These are phyloP conservation scores for Spathaspora boniae DNA, from an alignment of 805 yeast genomes.

Conservation along the genomic window DNA sequence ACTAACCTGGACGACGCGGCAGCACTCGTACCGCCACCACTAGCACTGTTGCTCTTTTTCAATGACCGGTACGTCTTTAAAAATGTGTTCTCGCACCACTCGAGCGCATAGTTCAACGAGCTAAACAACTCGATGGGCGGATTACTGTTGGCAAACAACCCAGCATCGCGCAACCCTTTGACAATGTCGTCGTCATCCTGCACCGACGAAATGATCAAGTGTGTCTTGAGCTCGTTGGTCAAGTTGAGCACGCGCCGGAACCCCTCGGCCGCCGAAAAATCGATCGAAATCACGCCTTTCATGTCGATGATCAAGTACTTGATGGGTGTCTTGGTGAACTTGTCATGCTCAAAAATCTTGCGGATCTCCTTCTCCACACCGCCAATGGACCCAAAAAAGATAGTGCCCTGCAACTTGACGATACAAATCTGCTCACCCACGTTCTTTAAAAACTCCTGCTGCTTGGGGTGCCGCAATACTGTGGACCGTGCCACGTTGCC, in stretches of 20 bases:
- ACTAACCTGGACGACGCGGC: slow-evolving; percentile 4
- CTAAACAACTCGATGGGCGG: slow-evolving; percentile 59
- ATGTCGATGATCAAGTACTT: slow-evolving; percentile 82
- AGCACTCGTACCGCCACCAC: not conserved
- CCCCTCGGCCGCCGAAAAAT: slow-evolving; percentile 95
- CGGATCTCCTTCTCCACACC: slow-evolving; percentile 79
- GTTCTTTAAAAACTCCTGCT: slow-evolving; percentile 75
- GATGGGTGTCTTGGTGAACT: slow-evolving; percentile 56
- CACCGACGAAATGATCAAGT: slow-evolving; percentile 76
- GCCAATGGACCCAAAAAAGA: slow-evolving; percentile 94
- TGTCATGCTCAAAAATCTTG: slow-evolving; percentile 53
- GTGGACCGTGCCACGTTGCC: slow-evolving; percentile 91
- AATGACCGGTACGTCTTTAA: slow-evolving; percentile 54
- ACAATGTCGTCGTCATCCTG: slow-evolving; percentile 62
- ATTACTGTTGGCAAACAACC: slow-evolving; percentile 45
- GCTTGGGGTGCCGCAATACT: slow-evolving; percentile 85
- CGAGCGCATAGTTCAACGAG: slow-evolving; percentile 82
- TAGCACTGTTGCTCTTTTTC: slow-evolving; percentile 18
- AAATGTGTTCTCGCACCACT: slow-evolving; percentile 95
- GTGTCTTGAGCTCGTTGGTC: slow-evolving; percentile 63
- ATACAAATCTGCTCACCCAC: slow-evolving; percentile 92
- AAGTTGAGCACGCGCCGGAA: slow-evolving; percentile 82
- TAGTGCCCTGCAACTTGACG: slow-evolving; percentile 79
- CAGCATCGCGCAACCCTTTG: slow-evolving; percentile 76
- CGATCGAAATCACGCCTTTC: slow-evolving; percentile 75